Evolutionary conservation across 2,329 filamentous ascomycete genomes (phyloP).

Genomic region (Penicillium frequentans): DNA sequence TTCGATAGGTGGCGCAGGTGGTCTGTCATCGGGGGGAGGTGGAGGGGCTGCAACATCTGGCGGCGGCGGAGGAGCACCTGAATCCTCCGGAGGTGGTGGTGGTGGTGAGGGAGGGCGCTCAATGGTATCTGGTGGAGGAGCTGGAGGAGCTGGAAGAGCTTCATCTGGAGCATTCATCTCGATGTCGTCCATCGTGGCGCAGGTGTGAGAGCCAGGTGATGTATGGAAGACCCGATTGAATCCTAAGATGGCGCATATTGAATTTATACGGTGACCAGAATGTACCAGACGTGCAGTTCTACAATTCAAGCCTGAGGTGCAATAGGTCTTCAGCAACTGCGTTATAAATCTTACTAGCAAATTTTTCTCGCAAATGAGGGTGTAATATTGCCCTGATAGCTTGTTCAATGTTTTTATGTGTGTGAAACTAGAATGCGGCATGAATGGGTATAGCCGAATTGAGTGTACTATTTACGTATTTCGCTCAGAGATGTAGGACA

Average conservation of each 20-base stretch:
- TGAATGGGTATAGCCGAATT: neutral
- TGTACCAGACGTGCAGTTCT: constrained; percentile 17
- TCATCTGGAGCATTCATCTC: constrained; percentile 28
- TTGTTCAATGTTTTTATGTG: neutral
- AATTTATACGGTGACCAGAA: constrained; percentile 30
- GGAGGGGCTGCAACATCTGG: constrained; percentile 39
- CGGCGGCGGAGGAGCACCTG: constrained; percentile 44
- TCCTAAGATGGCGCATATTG: constrained; percentile 19
- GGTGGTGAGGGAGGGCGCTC: constrained; percentile 43
- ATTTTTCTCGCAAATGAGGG: neutral
- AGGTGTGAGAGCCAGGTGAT: neutral
- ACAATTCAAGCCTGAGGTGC: constrained; percentile 16
- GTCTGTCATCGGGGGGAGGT: constrained; percentile 43
- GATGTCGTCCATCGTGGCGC: constrained; percentile 34
- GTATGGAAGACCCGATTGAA: neutral
- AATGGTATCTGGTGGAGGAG: constrained; percentile 24
- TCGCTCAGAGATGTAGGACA: neutral
- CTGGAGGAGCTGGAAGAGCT: constrained; percentile 19
- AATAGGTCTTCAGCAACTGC: neutral
- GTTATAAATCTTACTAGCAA: neutral
- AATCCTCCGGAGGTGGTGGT: constrained; percentile 40
- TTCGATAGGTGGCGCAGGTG: constrained; percentile 44
- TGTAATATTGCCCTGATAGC: neutral
- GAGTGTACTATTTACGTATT: neutral
- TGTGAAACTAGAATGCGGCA: neutral